Conservation (phyloP, 2,329 filamentous ascomycete species). For the Colletotrichum musicola region DNA sequence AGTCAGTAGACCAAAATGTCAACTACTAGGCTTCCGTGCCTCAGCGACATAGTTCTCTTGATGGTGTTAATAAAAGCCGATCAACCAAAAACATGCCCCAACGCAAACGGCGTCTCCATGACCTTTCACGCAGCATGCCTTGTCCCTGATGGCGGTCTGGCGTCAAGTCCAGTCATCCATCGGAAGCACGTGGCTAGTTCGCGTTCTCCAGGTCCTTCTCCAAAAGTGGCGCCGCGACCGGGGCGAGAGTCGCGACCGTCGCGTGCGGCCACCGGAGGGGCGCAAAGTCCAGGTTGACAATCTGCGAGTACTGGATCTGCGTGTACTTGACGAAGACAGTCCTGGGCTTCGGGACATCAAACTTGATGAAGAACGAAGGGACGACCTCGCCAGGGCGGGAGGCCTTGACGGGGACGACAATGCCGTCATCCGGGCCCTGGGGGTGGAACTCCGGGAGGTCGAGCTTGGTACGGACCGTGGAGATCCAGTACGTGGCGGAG, state of each 20-base stretch:
- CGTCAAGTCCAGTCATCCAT: too few species aligned
- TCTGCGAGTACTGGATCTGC: conserved; percentile 55
- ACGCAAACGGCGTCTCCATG: too few species aligned
- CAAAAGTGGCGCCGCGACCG: conserved; percentile 7
- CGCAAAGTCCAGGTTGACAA: conserved; percentile 29
- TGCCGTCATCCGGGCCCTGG: neutral
- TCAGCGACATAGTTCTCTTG: too few species aligned
- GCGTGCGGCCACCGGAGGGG: conserved; percentile 28
- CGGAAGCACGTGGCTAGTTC: too few species aligned
- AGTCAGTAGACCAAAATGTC: too few species aligned
- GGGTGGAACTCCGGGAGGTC: neutral
- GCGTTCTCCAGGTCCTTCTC: neutral
- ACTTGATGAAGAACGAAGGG: neutral
- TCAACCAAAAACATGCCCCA: too few species aligned
- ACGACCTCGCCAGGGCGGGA: neutral
- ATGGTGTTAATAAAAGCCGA: too few species aligned
- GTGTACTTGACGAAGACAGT: conserved; percentile 37
- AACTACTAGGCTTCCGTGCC: too few species aligned
- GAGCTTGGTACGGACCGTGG: neutral
- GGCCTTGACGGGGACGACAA: neutral
- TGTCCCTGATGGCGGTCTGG: too few species aligned
- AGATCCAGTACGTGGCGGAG: conserved; percentile 25
- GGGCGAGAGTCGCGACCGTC: conserved; percentile 34
- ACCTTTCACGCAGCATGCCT: too few species aligned
- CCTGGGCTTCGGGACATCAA: neutral